These are phyloP conservation scores for Vitis cinerea DNA, from an alignment of 164 flowering plant genomes.

Conservation along the genomic window DNA sequence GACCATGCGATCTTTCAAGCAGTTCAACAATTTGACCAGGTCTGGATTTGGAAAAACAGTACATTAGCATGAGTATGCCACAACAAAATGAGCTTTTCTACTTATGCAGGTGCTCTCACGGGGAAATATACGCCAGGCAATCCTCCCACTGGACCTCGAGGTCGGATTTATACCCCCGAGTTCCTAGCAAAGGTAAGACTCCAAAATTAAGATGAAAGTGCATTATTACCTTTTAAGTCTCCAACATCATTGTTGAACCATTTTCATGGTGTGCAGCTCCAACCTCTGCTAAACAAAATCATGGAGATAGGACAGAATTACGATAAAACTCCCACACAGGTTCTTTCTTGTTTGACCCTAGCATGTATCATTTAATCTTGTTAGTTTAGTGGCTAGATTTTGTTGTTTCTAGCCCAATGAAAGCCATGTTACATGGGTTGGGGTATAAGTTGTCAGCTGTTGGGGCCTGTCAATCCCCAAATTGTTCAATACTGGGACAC, in stretches of 20 bases:
- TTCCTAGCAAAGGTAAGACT: constrained; percentile 60
- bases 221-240: background rate
- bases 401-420: no score
- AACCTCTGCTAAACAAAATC: constrained; percentile 78
- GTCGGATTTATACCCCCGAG: constrained; percentile 75
- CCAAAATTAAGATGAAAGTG: background rate
- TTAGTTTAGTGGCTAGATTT: background rate
- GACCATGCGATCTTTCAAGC: background rate
- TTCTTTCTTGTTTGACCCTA: constrained; percentile 12
- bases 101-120: constrained; percentile 68
- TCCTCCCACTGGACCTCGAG: constrained; percentile 88
- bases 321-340: constrained; percentile 82
- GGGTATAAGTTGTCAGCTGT: no score
- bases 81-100: background rate
- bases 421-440: no score
- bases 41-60: background rate
- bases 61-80: background rate
- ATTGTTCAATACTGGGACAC: no score
- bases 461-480: no score
- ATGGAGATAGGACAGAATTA: constrained; percentile 73
- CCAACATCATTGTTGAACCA: background rate
- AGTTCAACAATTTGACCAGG: background rate
- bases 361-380: background rate
- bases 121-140: constrained; percentile 86
- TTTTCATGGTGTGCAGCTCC: constrained; percentile 52